Evolutionary conservation across 2,329 filamentous ascomycete genomes (phyloP).

Genomic region (Fusarium buharicum): DNA sequence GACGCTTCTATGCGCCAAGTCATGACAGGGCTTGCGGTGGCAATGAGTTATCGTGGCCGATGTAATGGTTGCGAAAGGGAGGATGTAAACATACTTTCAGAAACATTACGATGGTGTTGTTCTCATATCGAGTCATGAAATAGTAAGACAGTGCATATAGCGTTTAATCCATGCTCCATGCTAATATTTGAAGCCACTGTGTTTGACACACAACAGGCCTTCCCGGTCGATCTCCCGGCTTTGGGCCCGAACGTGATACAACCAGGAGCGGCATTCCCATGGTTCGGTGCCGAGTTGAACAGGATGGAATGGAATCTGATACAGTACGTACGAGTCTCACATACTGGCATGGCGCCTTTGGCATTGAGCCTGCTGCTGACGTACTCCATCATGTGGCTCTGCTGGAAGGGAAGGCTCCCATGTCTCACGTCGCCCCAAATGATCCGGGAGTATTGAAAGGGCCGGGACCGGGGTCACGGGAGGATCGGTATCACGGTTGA

Average conservation of each 20-base stretch:
- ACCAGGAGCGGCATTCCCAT: constrained; percentile 4
- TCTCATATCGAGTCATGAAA: not conserved
- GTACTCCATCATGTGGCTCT: constrained; percentile 3
- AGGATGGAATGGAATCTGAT: not conserved
- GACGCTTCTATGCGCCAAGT: not conserved
- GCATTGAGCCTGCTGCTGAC: not conserved
- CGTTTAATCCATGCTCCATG: not conserved
- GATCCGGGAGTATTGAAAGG: constrained; percentile 4
- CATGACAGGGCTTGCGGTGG: constrained; percentile 5
- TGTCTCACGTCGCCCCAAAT: constrained; percentile 30
- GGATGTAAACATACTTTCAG: constrained; percentile 1
- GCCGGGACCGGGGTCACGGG: constrained; percentile 23
- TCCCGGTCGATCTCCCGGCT: constrained; percentile 26
- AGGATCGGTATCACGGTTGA: constrained; percentile 24
- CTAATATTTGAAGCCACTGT: not conserved
- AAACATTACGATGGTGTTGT: not conserved
- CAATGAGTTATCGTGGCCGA: not conserved
- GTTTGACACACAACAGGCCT: constrained; percentile 22
- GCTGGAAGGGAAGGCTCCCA: constrained; percentile 8
- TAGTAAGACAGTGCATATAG: constrained; percentile 1
- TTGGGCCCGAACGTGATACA: not conserved
- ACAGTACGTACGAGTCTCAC: constrained; percentile 10
- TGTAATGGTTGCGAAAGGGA: not conserved
- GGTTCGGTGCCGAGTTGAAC: not conserved
- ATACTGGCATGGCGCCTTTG: constrained; percentile 2